These are phyloP conservation scores for Exophiala phaeomuriformis DNA, from an alignment of 2,329 filamentous ascomycete species.

Conservation along the genomic window DNA sequence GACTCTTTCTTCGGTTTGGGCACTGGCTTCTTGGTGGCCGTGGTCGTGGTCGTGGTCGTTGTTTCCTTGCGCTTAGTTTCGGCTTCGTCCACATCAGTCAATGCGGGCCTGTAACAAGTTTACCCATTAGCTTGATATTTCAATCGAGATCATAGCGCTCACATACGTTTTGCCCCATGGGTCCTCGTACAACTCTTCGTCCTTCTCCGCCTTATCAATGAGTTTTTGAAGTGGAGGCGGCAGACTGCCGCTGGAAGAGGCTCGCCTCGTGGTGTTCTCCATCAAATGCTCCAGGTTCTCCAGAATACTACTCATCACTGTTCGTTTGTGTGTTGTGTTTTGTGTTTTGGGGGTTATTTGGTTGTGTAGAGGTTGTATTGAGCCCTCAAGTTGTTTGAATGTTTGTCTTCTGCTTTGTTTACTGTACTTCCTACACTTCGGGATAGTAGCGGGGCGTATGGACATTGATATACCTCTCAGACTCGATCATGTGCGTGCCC, in stretches of 20 bases:
- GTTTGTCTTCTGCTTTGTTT: neutral
- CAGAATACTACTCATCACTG: neutral
- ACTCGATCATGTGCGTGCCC: neutral
- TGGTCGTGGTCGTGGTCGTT: neutral
- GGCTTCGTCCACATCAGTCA: neutral
- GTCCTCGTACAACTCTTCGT: slow-evolving; percentile 1
- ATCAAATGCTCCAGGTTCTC: neutral
- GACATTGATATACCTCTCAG: neutral
- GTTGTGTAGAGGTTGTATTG: neutral
- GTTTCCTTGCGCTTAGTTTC: neutral
- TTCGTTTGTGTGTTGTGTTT: neutral
- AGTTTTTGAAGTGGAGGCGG: neutral
- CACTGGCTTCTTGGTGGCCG: neutral
- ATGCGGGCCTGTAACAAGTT: neutral
- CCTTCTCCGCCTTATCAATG: slow-evolving; percentile 1
- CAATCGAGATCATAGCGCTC: too few species aligned
- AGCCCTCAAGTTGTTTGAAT: neutral
- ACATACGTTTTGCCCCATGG: neutral
- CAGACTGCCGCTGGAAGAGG: neutral
- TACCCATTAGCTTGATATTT: neutral
- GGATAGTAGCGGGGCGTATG: neutral
- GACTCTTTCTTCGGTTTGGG: neutral
- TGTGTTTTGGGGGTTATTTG: neutral
- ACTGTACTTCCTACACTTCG: neutral
- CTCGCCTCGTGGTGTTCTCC: neutral